Evolutionary conservation across 768 basidiomycete genomes (phyloP).

Genomic region (Rhizopogon vinicolor): DNA sequence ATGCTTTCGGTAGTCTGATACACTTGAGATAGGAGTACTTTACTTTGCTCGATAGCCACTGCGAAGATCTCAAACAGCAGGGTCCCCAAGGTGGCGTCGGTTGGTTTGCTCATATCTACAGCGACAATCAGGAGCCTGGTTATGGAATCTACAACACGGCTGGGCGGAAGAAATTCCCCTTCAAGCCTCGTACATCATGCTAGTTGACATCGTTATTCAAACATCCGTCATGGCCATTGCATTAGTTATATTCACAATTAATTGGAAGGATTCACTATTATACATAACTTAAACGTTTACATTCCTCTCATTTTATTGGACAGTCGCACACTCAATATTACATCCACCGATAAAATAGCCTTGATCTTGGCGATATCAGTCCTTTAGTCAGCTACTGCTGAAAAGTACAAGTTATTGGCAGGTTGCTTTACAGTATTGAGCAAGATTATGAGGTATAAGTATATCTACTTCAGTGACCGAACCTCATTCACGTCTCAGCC

Average conservation of each 20-base stretch:
- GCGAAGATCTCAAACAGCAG: constrained; percentile 50
- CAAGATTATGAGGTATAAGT: background rate
- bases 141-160: constrained; percentile 59
- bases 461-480: background rate
- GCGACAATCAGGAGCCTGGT: constrained; percentile 59
- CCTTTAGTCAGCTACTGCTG: no score
- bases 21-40: constrained; percentile 53
- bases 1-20: background rate
- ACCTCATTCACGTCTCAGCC: constrained; percentile 34
- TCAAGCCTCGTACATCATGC: constrained; percentile 59
- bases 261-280: background rate
- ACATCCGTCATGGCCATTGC: background rate
- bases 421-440: background rate
- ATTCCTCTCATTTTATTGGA: no score
- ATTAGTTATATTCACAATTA: background rate
- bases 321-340: no score
- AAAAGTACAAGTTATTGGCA: background rate
- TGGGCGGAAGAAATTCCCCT: constrained; percentile 55
- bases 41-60: constrained; percentile 57
- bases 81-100: constrained; percentile 61
- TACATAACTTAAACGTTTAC: background rate
- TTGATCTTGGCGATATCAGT: no score
- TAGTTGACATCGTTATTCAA: constrained; percentile 20
- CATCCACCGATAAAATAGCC: no score
- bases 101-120: constrained; percentile 82